Evolutionary conservation across 306 rosid genomes (phyloP).

Genomic region (Pueraria montana): DNA sequence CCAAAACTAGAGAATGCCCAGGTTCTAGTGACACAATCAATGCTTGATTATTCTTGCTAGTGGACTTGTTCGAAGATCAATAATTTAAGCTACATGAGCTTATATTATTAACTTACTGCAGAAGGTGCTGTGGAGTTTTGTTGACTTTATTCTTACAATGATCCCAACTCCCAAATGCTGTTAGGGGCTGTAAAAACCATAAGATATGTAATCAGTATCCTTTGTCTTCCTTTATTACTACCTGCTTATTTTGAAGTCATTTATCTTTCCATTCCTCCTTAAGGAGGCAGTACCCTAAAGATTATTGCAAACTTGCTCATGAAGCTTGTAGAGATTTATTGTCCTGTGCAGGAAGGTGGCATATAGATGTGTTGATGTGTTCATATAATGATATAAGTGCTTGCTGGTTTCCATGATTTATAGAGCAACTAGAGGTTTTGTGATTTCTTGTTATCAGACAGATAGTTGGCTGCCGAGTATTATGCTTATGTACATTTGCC

Average conservation of each 20-base stretch:
- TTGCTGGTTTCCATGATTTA: not conserved
- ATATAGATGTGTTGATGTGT: not conserved
- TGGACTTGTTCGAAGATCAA: not conserved
- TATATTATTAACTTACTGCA: constrained; percentile 11
- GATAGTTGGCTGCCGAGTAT: not conserved
- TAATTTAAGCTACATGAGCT: constrained; percentile 15
- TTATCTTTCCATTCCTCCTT: no score
- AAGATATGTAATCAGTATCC: no score
- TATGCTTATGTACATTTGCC: not conserved
- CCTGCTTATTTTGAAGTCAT: no score
- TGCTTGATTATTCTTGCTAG: not conserved
- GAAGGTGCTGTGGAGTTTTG: no score
- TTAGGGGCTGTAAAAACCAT: no score
- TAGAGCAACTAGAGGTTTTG: not conserved
- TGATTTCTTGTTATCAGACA: not conserved
- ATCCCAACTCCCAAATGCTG: no score
- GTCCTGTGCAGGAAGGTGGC: constrained; percentile 9
- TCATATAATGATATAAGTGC: not conserved
- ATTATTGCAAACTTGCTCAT: no score
- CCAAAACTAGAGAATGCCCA: not conserved
- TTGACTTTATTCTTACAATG: no score
- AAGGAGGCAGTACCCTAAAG: no score
- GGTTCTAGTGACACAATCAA: not conserved
- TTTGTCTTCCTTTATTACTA: no score
- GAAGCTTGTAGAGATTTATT: no score